Evolutionary conservation across 208 protist species (phyloP), one percentile per base, ranked within the genome.

Genomic region (Tritrichomonas foetus): DNA sequence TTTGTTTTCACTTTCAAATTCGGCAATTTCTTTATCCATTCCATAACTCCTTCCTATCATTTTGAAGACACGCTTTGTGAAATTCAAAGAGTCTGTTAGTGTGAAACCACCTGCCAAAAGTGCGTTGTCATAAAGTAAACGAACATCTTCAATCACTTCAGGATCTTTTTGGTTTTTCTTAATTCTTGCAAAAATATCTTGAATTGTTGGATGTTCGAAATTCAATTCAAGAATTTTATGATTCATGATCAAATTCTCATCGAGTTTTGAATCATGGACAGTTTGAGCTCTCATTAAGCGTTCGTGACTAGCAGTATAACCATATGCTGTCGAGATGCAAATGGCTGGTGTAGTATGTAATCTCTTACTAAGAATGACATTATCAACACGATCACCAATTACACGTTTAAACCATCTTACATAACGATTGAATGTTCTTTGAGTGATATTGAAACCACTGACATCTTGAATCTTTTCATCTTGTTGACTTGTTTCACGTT

Each of bases 301-400:
- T 66, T 95, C 95, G 94, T 95, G 95, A 78, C 95, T 93, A 16
- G 95, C 95, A 30, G 95, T 95, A 93, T 95, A 95, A 30, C 95
- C 95, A 57, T 94, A 95, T 36, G 94, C 89, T 30, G 94, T 92
- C 11, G 94, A 66, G 5, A 94, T 49, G 0, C 93, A 61, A 39
- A 95, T 94, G 3, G 93, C 84, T 50, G 95, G 95, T 39, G 95
- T 95, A 61, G 80, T 5, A 25, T 94, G 89, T 0, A 95, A 72
- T 75, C 94, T 92, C 36, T 75, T 94, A 20, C 94, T 95, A 74
- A 95, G 66, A 47, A 27, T 0, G 16, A 95, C 93, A 66, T 95
- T 95, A 20, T 94, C 95, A 50, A 95, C 94, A n/a, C 61, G 39
- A 69, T 84, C 80, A 16, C 94, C 93, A 3, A 94, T 92, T 47